Evolutionary conservation across 75 land plant genomes (phyloP).

Genomic region (Picea sitchensis): DNA sequence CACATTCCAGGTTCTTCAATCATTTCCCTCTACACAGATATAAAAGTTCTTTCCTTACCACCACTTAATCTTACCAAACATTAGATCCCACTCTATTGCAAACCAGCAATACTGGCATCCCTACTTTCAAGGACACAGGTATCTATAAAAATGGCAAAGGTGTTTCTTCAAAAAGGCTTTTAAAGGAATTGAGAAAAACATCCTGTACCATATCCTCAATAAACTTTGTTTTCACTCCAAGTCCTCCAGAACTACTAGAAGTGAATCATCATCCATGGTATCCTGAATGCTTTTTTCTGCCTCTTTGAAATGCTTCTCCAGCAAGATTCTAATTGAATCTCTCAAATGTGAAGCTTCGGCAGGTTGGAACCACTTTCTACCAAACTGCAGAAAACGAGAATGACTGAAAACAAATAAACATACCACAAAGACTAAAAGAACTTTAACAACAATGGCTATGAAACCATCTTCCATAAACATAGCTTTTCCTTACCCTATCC

Average conservation of each 20-base stretch:
- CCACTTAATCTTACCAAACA: neutral
- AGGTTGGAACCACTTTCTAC: slow-evolving; percentile 79
- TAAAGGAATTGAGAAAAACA: neutral
- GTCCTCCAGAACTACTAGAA: neutral
- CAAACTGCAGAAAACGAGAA: slow-evolving; percentile 61
- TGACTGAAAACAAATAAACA: neutral
- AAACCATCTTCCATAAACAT: neutral
- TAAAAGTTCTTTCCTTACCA: neutral
- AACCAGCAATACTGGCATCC: neutral
- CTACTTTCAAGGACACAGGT: neutral
- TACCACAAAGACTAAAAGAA: neutral
- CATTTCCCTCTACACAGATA: neutral
- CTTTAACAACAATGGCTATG: neutral
- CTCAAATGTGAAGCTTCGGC: slow-evolving; percentile 79
- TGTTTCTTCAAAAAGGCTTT: neutral
- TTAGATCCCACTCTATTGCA: neutral
- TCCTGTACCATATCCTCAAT: neutral
- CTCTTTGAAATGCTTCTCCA: slow-evolving; percentile 44
- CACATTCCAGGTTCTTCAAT: too few species aligned
- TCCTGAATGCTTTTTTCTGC: slow-evolving; percentile 7
- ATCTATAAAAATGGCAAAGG: neutral
- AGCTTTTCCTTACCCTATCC: slow-evolving; percentile 34
- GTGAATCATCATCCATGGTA: neutral
- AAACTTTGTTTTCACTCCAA: neutral
- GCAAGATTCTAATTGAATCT: slow-evolving; percentile 29